Evolutionary conservation across 441 rosid genomes (phyloP).

Genomic region (Adansonia rubrostipa): DNA sequence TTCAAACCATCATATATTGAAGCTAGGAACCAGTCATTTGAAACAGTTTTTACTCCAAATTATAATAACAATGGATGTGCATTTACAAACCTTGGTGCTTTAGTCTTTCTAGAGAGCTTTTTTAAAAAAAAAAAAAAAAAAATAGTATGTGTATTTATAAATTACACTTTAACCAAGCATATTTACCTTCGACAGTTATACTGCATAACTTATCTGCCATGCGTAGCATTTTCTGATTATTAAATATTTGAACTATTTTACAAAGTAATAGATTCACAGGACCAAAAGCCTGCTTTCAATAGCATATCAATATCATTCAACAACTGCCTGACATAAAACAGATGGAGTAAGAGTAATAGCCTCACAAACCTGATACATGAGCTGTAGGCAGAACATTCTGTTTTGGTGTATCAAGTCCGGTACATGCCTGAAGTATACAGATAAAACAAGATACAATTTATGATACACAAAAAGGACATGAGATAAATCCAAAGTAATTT

Average conservation of each 20-base stretch:
- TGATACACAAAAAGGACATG: background rate
- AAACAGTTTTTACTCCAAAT: background rate
- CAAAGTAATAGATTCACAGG: conserved; percentile 3
- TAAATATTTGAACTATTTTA: conserved; percentile 4
- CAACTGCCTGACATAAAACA: background rate
- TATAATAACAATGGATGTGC: background rate
- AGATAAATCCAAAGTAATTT: conserved; percentile 19
- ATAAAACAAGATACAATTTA: conserved; percentile 25
- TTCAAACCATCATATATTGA: conserved; percentile 29
- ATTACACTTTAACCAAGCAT: background rate
- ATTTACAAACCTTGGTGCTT: background rate
- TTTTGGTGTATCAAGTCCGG: conserved; percentile 56
- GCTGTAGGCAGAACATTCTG: conserved; percentile 48
- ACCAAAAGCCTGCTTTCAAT: background rate
- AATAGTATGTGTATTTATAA: background rate
- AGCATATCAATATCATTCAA: conserved; percentile 5
- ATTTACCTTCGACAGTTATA: background rate
- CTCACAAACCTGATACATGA: conserved; percentile 64
- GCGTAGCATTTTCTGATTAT: background rate
- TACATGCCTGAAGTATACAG: conserved; percentile 45
- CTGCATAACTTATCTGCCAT: background rate
- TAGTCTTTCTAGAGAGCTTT: conserved; percentile 4
- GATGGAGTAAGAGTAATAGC: background rate
- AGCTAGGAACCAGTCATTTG: background rate
- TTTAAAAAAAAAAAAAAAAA: no score